Evolutionary conservation across 176 grass and related monocot species (phyloP).

Genomic region (Triticum timopheevii): DNA sequence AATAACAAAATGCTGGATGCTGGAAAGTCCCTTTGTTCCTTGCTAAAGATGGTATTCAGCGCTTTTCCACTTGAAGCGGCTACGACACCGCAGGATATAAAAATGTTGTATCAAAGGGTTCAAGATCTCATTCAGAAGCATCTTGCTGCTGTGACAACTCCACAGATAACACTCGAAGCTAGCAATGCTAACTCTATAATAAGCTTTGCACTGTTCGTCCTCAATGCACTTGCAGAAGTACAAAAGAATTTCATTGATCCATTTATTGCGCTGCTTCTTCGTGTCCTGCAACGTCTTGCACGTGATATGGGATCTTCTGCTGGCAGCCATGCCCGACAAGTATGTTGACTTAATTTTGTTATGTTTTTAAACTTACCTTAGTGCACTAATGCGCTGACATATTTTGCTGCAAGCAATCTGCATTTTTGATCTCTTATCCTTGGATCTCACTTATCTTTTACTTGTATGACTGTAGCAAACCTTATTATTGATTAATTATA

Average conservation of each 20-base stretch:
- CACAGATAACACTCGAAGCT: constrained; percentile 83
- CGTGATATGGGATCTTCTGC: constrained; percentile 91
- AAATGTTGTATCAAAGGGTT: constrained; percentile 76
- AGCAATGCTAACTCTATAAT: constrained; percentile 84
- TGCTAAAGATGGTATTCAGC: constrained; percentile 95
- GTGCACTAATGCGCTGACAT: constrained; percentile 3
- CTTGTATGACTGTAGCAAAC: not conserved
- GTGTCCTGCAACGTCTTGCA: constrained; percentile 85
- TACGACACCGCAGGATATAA: constrained; percentile 85
- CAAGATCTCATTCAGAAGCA: constrained; percentile 86
- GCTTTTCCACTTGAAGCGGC: constrained; percentile 89
- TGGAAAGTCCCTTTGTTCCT: constrained; percentile 92
- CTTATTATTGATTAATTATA: constrained; percentile 8
- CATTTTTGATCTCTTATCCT: not conserved
- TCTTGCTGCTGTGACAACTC: constrained; percentile 77
- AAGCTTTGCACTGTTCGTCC: constrained; percentile 82
- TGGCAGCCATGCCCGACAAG: constrained; percentile 74
- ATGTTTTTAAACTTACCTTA: constrained; percentile 18
- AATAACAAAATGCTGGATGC: constrained; percentile 92
- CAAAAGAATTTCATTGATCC: constrained; percentile 90
- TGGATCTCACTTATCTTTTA: not conserved
- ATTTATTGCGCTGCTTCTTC: constrained; percentile 79
- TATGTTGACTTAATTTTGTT: constrained; percentile 33
- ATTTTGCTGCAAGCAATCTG: not conserved
- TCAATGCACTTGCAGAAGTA: constrained; percentile 85